Evolutionary conservation across 2,329 filamentous ascomycete species (phyloP), one percentile per base, ranked within the genome.

Genomic region (Penicillium brasilianum): DNA sequence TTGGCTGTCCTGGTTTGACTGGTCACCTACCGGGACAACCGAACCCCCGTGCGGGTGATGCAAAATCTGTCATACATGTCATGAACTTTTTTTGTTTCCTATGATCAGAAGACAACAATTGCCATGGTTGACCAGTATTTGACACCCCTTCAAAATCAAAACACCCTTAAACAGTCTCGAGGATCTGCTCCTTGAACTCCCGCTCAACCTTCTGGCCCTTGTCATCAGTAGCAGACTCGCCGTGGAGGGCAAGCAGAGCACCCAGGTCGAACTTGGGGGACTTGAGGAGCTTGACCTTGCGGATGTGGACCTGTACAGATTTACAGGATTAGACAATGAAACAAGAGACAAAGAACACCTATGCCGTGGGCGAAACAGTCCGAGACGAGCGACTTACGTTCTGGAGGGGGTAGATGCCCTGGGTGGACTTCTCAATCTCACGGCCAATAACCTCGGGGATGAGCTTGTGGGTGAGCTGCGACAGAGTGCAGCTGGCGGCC

Each of bases 211-310:
- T 98, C 84, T 97, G 92, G 76, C 95, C 95, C 80, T 93, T 88
- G 84, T 99, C 95, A 80, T 98, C 93, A 75, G 92, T 93, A 78
- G 88, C 90, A 67, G 93, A 96, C 88, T 99, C 95, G 84, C 95
- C 95, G 86, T 99, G 95, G 76, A 99, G 90, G 82, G 90, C 90
- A 82, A 99, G 90, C 74, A 99, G 88, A 75, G 92, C 90, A 83
- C 95, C 95, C 71, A 99, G 90, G 80, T 99, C 95, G 86, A 99
- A 98, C 88, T 99, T 99, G 79, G 95, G 95, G 71, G 90, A 83
- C 90, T 99, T 99, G 75, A 99, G 87, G 74, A 99, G 91, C 90
- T 99, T 99, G 78, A 99, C 94, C 89, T 99, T 99, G 84, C 95
- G 93, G 84, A 99, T 97, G 87, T 99, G 95, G 78, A 98, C 93